A percentile compares a stretch with the other conserved stretches of the same genome.
Conservation (phyloP, 2,329 filamentous ascomycete genomes). For the Trichophyton benhamiae region DNA sequence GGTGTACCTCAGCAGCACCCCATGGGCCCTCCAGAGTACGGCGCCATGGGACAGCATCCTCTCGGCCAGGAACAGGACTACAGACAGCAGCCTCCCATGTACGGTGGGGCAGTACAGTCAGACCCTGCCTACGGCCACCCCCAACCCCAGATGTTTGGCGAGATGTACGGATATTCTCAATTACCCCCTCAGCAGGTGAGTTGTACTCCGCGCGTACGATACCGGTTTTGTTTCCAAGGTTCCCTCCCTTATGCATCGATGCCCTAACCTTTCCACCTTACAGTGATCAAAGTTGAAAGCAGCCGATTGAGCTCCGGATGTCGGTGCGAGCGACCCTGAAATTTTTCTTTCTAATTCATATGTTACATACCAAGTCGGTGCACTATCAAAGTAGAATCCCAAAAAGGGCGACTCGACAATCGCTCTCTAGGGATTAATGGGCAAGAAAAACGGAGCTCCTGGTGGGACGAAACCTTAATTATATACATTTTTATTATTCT, state of each 20-base stretch:
- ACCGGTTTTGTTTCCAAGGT: too few species aligned
- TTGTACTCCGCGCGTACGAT: constrained; percentile 6
- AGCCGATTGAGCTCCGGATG: background rate
- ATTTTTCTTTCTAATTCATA: background rate
- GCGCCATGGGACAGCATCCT: constrained; percentile 49
- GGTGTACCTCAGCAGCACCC: constrained; percentile 43
- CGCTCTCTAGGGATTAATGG: background rate
- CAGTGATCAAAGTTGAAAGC: background rate
- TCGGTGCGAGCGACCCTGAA: background rate
- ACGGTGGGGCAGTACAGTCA: constrained; percentile 63
- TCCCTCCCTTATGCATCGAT: background rate
- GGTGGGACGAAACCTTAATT: constrained; percentile 4
- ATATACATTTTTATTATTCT: background rate
- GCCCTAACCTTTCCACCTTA: background rate
- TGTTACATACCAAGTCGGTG: background rate
- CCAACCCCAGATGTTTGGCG: constrained; percentile 64
- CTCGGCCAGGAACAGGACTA: constrained; percentile 65
- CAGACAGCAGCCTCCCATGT: constrained; percentile 62
- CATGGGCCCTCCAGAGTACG: constrained; percentile 45
- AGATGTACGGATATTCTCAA: constrained; percentile 72
- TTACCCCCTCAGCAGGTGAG: constrained; percentile 75
- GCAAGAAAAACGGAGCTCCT: constrained; percentile 1
- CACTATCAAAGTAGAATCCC: constrained; percentile 1
- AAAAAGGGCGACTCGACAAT: background rate
- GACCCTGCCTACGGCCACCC: constrained; percentile 67